Evolutionary conservation across 2,329 filamentous ascomycete species (phyloP), one percentile per base, ranked within the genome.

Genomic region (Chaetothyriales sp.): DNA sequence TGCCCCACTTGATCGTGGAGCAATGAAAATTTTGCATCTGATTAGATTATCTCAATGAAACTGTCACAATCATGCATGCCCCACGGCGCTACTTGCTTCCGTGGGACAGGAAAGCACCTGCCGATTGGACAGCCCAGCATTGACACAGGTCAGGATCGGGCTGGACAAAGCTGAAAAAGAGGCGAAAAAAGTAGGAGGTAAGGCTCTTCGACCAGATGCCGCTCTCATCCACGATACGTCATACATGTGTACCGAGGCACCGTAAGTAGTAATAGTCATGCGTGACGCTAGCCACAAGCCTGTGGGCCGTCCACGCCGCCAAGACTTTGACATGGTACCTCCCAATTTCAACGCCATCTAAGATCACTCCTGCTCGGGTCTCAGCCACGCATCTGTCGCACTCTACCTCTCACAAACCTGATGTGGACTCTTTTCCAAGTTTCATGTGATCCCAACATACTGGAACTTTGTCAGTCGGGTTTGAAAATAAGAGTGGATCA

Each of bases 381-480:
- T 7, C 8, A 10, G 29, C 29, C 4, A 5, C 29, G 29, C 13
- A 37, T 37, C 29, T 37, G 8, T 37, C 8, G 8, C 29, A 7
- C 29, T 10, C 29, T 2, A 37, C 8, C 8, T 37, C 29, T 37
- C 29, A 37, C 29, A 37, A 13, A 2, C 8, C 33, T 25, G 44
- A 29, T 43, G 33, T 5, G 49, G 15, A 22, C 9, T 48, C 19
- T 55, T 66, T 69, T 2, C 69, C 71, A 4, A 80, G 66, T 29
- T 69, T 65, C 67, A 80, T 69, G 53, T 75, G 74, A 50, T 77
- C 71, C 72, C 75, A 78, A 62, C 76, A 78, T 60, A 78, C 76
- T 79, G 51, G 7, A 37, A 22, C 3, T 9, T 2, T 28, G 4
- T 37, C 29, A 37, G 15, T 45, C 28, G 55, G 44, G n/a, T 51